Conservation (phyloP, 768 basidiomycete genomes). For the Glaciozyma antarctica region DNA sequence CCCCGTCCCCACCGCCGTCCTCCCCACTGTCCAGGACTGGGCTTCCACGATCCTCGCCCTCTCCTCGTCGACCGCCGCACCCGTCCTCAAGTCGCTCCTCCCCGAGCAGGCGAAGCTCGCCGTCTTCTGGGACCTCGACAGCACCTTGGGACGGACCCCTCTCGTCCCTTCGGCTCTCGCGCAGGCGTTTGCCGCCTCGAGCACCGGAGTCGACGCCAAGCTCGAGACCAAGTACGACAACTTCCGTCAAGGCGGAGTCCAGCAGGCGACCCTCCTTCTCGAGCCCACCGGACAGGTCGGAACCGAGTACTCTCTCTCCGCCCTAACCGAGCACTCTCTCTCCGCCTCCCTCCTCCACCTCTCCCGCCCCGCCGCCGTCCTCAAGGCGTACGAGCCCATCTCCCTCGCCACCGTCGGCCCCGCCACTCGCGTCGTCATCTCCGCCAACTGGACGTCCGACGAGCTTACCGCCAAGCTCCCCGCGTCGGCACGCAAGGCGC, state of each 20-base stretch:
- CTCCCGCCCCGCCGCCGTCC: conserved; percentile 57
- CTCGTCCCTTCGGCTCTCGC: conserved; percentile 33
- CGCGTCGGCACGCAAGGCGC: conserved; percentile 42
- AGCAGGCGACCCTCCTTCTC: conserved; percentile 60
- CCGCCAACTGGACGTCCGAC: conserved; percentile 62
- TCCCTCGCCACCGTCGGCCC: conserved; percentile 55
- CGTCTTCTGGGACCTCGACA: conserved; percentile 35
- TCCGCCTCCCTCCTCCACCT: conserved; percentile 57
- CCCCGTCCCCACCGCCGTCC: conserved; percentile 31
- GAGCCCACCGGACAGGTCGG: conserved; percentile 43
- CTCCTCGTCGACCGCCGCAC: conserved; percentile 50
- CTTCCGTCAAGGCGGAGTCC: conserved; percentile 65
- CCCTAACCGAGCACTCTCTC: conserved; percentile 43
- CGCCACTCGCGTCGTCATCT: conserved; percentile 61
- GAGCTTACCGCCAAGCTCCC: conserved; percentile 66
- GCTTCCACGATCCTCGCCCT: conserved; percentile 50
- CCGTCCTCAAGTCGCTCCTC: conserved; percentile 44
- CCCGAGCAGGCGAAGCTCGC: conserved; percentile 41
- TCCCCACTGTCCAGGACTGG: conserved; percentile 36
- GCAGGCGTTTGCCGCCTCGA: conserved; percentile 49
- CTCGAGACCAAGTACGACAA: conserved; percentile 63
- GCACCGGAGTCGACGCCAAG: conserved; percentile 50
- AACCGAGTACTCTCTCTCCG: conserved; percentile 21
- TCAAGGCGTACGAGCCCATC: conserved; percentile 68
- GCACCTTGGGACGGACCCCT: conserved; percentile 27